Conservation (phyloP, 345 rosid genomes). For the Ceriops tagal region DNA sequence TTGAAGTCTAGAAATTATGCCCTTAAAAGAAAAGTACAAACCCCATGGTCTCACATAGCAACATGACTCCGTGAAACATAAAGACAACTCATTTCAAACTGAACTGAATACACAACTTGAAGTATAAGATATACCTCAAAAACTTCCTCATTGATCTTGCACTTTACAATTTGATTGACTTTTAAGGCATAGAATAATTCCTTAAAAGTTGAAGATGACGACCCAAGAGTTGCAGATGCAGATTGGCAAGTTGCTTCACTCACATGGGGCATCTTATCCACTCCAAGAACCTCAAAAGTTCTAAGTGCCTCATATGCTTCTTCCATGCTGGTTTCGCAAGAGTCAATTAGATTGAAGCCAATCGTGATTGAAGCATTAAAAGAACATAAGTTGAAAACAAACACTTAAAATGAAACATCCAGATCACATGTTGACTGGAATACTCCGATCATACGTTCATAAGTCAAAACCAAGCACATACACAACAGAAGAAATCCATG, state of each 20-base stretch:
- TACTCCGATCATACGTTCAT: neutral
- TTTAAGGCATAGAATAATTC: slow-evolving; percentile 70
- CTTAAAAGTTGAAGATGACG: slow-evolving; percentile 54
- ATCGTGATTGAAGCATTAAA: slow-evolving; percentile 5
- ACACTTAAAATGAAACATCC: neutral
- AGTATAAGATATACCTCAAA: slow-evolving; percentile 49
- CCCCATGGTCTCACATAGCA: neutral
- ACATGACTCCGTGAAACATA: neutral
- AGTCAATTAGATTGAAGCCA: neutral
- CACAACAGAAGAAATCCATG: neutral
- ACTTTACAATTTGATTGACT: slow-evolving; percentile 60
- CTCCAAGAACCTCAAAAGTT: slow-evolving; percentile 73
- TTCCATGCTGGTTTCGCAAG: slow-evolving; percentile 46
- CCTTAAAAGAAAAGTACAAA: slow-evolving; percentile 37
- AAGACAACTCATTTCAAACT: neutral
- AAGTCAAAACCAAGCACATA: neutral
- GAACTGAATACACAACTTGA: neutral
- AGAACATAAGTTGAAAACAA: neutral
- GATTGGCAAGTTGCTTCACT: slow-evolving; percentile 45
- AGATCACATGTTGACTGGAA: neutral
- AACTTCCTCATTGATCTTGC: slow-evolving; percentile 39
- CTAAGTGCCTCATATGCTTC: slow-evolving; percentile 79
- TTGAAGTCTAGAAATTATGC: slow-evolving; percentile 57
- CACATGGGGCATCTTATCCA: slow-evolving; percentile 49
- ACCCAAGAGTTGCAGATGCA: slow-evolving; percentile 45